Conservation (phyloP, 1,139 yeast genomes). For the Geotrichum fermentans region DNA sequence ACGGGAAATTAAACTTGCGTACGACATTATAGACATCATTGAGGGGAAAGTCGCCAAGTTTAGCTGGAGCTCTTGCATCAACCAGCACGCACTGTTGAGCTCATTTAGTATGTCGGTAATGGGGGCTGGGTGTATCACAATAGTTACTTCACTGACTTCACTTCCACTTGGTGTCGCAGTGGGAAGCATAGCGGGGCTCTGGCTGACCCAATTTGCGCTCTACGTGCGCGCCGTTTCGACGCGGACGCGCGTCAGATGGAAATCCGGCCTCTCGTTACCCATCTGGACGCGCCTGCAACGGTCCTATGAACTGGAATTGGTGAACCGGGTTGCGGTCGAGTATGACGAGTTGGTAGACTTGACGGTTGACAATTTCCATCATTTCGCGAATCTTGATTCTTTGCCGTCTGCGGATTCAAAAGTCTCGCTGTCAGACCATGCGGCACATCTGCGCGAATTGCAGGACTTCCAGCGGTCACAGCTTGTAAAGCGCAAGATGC, state of each 20-base stretch:
- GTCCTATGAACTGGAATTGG: neutral
- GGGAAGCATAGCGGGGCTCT: neutral
- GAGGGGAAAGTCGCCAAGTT: neutral
- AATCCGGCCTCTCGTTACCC: neutral
- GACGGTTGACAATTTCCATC: constrained; percentile 20
- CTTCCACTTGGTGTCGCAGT: constrained; percentile 4
- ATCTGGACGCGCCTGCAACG: neutral
- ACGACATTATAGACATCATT: constrained; percentile 1
- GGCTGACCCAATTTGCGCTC: neutral
- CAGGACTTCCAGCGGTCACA: constrained; percentile 6
- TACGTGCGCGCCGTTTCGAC: neutral
- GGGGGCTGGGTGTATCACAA: neutral
- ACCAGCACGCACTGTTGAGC: constrained; percentile 5
- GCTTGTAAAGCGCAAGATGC: constrained; percentile 8
- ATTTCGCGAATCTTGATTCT: constrained; percentile 9
- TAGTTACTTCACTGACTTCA: neutral
- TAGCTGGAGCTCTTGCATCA: neutral
- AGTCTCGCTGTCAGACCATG: too few relatives aligned
- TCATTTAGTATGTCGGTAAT: neutral
- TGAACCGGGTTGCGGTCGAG: constrained; percentile 10
- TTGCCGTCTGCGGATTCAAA: neutral
- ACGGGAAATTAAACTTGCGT: constrained; percentile 8
- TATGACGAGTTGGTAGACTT: constrained; percentile 20
- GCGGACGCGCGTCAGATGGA: neutral
- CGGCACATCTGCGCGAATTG: neutral